phyloP scores from a whole-genome alignment of 495 filamentous ascomycete species.

The Penicillium nucicola region DNA sequence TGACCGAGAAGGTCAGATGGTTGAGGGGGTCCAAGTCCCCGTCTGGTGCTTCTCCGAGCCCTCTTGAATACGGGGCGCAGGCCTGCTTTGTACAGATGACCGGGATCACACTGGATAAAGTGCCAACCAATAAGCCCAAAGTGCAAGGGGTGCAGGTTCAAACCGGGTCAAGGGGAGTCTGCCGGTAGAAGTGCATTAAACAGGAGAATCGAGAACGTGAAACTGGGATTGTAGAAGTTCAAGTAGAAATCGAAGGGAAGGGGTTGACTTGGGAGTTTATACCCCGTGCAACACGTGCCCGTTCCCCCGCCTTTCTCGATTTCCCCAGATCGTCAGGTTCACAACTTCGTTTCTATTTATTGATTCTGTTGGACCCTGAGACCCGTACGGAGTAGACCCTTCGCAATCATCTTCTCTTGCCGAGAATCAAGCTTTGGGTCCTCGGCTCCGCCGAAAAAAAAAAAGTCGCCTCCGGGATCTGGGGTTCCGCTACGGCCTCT shows the following conservation, averaged over 20 bases:
- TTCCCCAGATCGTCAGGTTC: not conserved
- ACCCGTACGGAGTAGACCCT: not conserved
- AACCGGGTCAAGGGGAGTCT: too few species aligned
- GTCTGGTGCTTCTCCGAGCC: not conserved
- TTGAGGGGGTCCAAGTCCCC: conserved; percentile 1
- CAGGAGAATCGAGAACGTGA: not conserved
- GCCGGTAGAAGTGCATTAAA: not conserved
- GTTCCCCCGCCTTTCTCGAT: not conserved
- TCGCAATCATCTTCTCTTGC: not conserved
- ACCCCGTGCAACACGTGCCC: too few species aligned
- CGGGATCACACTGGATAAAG: not conserved
- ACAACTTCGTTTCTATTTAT: not conserved
- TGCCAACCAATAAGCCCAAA: too few species aligned
- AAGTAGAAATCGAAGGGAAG: too few species aligned
- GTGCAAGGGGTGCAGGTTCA: too few species aligned
- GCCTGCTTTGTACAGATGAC: not conserved
- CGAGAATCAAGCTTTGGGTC: not conserved
- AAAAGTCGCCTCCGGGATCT: conserved; percentile 1
- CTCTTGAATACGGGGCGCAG: not conserved
- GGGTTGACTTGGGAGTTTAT: too few species aligned
- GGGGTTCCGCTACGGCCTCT: not conserved
- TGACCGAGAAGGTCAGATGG: not conserved
- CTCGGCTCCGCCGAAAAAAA: not conserved
- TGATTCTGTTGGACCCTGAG: not conserved
- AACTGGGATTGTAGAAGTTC: too few species aligned